Percentiles rank a stretch among this genome's conserved stretches.
phyloP scores from a whole-genome alignment of 345 rosid genomes.

The Corchorus capsularis region DNA sequence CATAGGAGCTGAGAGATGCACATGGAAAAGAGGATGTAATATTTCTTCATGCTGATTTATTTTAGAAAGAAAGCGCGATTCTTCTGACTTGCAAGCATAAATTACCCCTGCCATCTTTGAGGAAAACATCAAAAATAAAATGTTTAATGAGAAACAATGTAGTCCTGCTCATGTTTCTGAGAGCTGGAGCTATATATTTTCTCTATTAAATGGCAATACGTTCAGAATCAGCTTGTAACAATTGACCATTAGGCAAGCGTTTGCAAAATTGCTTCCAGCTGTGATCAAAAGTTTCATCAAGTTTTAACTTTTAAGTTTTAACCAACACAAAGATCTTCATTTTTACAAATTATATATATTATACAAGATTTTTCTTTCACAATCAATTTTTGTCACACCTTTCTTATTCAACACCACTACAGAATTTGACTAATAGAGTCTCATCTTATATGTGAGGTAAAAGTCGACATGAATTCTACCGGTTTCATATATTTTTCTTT shows the following conservation, averaged over 20 bases:
- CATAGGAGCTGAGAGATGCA: constrained; percentile 77
- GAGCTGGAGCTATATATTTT: constrained; percentile 87
- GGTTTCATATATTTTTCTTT: too few species aligned
- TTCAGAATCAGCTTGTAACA: neutral
- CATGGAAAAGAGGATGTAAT: constrained; percentile 89
- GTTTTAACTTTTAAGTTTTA: too few species aligned
- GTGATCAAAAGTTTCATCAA: neutral
- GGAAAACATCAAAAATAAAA: neutral
- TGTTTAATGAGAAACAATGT: neutral
- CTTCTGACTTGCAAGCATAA: neutral
- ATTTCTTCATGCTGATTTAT: constrained; percentile 23
- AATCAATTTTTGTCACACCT: neutral
- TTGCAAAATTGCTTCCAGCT: neutral
- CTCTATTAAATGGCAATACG: constrained; percentile 68
- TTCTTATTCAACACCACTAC: constrained; percentile 13
- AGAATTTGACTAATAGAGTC: constrained; percentile 10
- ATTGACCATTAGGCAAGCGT: neutral
- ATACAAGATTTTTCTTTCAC: neutral
- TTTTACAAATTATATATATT: neutral
- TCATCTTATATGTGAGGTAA: constrained; percentile 5
- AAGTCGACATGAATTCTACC: neutral
- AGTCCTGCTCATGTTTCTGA: constrained; percentile 34
- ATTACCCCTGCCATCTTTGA: neutral
- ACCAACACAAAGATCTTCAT: neutral
- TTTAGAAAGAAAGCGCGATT: neutral